Base-by-base conservation (phyloP, 1,284 basidiomycete species). In the Singerocomus rubriflavus region DNA sequence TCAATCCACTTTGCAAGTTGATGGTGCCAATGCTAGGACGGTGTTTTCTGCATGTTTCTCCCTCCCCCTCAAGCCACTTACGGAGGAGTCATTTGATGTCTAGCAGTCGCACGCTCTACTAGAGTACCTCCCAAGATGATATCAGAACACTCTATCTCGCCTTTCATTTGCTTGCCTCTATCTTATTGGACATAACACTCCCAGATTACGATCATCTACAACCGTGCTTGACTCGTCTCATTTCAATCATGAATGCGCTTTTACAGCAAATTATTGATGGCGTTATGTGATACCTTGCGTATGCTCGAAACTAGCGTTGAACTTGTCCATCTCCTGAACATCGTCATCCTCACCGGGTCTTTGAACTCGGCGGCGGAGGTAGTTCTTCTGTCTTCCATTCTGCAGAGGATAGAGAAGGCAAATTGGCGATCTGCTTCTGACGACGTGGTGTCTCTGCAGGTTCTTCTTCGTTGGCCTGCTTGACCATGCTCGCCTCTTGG, bases 391-490 rank as follows among this genome's bases (percentile, higher is more conserved):
- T 55, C 52, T 78, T 67, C 78, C 79, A 81, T 42, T 76, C 73
- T 36, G 68, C 68, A 9, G 79, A 81, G 34, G 73, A 65, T 16
- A 78, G 71, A 0, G 77, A 71, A 0, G 79, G 79, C 11, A 80
- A 60, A 48, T 71, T 65, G 5, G 68, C 51, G 1, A 61, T 59
- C 31, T 60, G 51, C 38, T 56, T 65, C 38, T 17, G 50, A n/a
- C 52, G 53, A 26, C 57, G 54, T 14, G 55, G 55, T 9, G 54
- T 50, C 47, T 58, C 48, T 2, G 49, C n/a, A 2, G 54, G 37
- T 16, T 44, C 53, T 42, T 55, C 50, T 21, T 36, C 38, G 5
- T 27, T 38, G n/a, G 38, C 36, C 38, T 25, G 39, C 25, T 54
- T 47, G 31, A 27, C 31, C 10, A 34, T 46, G 7, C 4, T 59